Conservation (phyloP, 176 grass and related monocot species). For the Pharus latifolius region DNA sequence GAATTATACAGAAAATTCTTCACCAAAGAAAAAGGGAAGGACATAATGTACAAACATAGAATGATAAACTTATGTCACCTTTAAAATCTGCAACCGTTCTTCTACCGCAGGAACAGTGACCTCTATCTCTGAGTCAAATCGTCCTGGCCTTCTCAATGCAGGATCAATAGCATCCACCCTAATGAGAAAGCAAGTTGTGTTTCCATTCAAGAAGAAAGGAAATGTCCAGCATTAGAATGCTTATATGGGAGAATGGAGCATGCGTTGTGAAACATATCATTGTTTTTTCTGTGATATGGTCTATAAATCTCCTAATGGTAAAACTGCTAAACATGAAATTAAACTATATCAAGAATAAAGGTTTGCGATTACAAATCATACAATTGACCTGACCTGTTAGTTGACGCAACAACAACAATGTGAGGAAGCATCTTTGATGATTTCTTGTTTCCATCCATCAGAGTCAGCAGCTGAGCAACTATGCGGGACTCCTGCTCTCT, state of each 20-base stretch:
- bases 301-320: neutral
- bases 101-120: conserved; percentile 64
- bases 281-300: neutral
- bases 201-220: neutral
- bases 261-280: neutral
- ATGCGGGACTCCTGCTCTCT: conserved; percentile 68
- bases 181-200: neutral
- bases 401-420: conserved; percentile 77
- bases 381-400: conserved; percentile 61
- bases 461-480: conserved; percentile 79
- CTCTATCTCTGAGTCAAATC: conserved; percentile 87
- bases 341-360: neutral
- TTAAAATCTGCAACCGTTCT: conserved; percentile 76
- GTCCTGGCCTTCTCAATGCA: conserved; percentile 76
- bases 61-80: conserved; percentile 25
- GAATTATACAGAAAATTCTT: neutral
- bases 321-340: neutral
- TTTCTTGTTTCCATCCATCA: conserved; percentile 89
- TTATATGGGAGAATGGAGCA: neutral
- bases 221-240: neutral
- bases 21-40: neutral
- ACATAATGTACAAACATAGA: neutral
- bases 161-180: conserved; percentile 88
- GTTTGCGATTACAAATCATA: neutral
- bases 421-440: conserved; percentile 46